Evolutionary conservation across 2,329 filamentous ascomycete species (phyloP).

Genomic region (Colletotrichum cereale): DNA sequence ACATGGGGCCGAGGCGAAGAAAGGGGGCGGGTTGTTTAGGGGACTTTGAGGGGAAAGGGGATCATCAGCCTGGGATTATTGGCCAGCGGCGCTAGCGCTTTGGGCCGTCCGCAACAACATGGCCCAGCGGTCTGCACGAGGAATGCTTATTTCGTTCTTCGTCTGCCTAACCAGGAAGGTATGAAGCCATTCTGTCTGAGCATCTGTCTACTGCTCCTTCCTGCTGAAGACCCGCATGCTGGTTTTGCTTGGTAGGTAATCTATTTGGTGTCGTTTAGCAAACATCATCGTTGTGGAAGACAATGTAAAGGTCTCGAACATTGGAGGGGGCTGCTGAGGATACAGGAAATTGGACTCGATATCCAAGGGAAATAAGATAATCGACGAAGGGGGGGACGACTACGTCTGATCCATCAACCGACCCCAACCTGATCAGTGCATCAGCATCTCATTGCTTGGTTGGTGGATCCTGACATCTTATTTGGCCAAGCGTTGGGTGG

Average conservation of each 20-base stretch:
- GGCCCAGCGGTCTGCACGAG: neutral
- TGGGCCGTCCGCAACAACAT: constrained; percentile 7
- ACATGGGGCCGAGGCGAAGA: constrained; percentile 1
- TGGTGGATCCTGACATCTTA: neutral
- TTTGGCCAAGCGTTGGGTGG: neutral
- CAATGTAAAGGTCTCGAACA: neutral
- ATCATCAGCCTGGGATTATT: constrained; percentile 8
- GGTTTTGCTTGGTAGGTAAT: neutral
- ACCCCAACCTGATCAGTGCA: neutral
- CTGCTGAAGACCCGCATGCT: neutral
- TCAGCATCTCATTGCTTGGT: constrained; percentile 13
- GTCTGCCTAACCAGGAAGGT: neutral
- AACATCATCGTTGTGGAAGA: neutral
- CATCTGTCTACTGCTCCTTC: neutral
- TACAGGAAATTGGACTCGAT: constrained; percentile 22
- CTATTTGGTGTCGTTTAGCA: constrained; percentile 7
- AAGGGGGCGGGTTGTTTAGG: constrained; percentile 9
- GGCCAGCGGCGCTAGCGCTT: neutral
- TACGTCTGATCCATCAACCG: neutral
- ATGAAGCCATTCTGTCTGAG: neutral
- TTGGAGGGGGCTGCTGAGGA: neutral
- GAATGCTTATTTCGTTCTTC: constrained; percentile 3
- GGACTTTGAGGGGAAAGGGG: constrained; percentile 1
- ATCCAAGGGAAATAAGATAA: constrained; percentile 6
- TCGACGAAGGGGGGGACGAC: neutral